Evolutionary conservation across 2,329 filamentous ascomycete genomes (phyloP).

Genomic region (Calcarisporium arbuscula): DNA sequence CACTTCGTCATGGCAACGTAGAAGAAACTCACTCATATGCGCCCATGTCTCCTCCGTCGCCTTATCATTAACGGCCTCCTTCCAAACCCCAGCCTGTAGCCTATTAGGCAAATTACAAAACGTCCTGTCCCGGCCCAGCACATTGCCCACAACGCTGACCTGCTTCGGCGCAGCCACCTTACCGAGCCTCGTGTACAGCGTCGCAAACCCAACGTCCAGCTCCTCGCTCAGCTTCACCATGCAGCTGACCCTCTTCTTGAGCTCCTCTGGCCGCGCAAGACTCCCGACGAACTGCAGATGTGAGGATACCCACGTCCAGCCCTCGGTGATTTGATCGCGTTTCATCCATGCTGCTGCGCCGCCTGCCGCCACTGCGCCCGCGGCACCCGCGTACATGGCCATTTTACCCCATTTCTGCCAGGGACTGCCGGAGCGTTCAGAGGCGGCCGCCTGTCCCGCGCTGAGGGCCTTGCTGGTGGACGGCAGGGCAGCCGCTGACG

Average conservation of each 20-base stretch:
- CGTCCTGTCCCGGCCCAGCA: slow-evolving; percentile 67
- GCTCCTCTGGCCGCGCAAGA: slow-evolving; percentile 74
- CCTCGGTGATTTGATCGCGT: slow-evolving; percentile 69
- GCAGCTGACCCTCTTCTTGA: slow-evolving; percentile 65
- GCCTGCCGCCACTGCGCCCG: slow-evolving; percentile 73
- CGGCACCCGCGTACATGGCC: slow-evolving; percentile 80
- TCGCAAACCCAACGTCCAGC: slow-evolving; percentile 69
- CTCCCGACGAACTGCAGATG: slow-evolving; percentile 94
- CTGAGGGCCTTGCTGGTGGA: slow-evolving; percentile 3
- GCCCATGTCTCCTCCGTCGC: slow-evolving; percentile 73
- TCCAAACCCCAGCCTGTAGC: slow-evolving; percentile 52
- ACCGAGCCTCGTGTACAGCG: slow-evolving; percentile 82
- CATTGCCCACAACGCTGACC: slow-evolving; percentile 46
- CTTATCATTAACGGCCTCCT: slow-evolving; percentile 68
- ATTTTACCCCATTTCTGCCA: slow-evolving; percentile 83
- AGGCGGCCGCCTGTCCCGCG: slow-evolving; percentile 20
- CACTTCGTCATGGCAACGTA: not conserved
- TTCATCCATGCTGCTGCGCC: slow-evolving; percentile 83
- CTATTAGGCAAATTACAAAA: slow-evolving; percentile 77
- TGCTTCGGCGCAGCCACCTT: slow-evolving; percentile 52
- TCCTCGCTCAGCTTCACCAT: slow-evolving; percentile 60
- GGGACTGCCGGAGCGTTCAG: too few relatives aligned
- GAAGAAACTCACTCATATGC: slow-evolving; percentile 57
- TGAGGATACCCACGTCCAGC: slow-evolving; percentile 76
- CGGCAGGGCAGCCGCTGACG: slow-evolving; percentile 4